A percentile compares a stretch with the other conserved stretches of the same genome.
phyloP scores from a whole-genome alignment of 495 filamentous ascomycete genomes.

The Neurospora africana region DNA sequence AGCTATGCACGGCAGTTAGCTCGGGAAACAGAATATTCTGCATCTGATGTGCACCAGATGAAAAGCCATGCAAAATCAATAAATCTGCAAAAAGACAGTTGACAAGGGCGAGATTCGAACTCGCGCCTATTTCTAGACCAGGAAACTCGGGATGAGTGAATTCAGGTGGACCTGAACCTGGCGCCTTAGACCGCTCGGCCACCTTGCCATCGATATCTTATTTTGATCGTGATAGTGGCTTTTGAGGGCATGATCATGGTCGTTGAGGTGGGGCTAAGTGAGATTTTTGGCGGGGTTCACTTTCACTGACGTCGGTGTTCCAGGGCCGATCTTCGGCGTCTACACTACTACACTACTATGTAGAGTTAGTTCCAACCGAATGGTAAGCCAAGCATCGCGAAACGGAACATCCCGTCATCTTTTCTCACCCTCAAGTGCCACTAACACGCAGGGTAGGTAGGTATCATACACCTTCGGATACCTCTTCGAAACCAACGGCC shows the following conservation, averaged over 20 bases:
- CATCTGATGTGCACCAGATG: conserved; percentile 1
- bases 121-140: conserved; percentile 22
- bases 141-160: conserved; percentile 10
- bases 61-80: background rate
- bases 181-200: conserved; percentile 28
- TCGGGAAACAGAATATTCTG: background rate
- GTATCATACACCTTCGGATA: background rate
- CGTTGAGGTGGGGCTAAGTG: background rate
- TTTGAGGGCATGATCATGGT: background rate
- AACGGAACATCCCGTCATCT: background rate
- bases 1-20: background rate
- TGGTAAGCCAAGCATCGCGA: background rate
- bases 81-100: conserved; percentile 1
- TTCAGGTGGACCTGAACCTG: conserved; percentile 20
- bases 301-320: background rate
- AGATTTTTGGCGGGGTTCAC: background rate
- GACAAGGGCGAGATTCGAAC: conserved; percentile 29
- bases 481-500: background rate
- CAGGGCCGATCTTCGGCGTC: background rate
- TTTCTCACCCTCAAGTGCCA: background rate
- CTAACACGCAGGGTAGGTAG: background rate
- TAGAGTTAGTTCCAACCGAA: background rate
- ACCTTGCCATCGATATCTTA: conserved; percentile 10
- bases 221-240: background rate
- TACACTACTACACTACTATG: background rate